These are phyloP conservation scores for Cyclotella kingstonii DNA, from an alignment of 108 stramenopile species.

Conservation along the genomic window DNA sequence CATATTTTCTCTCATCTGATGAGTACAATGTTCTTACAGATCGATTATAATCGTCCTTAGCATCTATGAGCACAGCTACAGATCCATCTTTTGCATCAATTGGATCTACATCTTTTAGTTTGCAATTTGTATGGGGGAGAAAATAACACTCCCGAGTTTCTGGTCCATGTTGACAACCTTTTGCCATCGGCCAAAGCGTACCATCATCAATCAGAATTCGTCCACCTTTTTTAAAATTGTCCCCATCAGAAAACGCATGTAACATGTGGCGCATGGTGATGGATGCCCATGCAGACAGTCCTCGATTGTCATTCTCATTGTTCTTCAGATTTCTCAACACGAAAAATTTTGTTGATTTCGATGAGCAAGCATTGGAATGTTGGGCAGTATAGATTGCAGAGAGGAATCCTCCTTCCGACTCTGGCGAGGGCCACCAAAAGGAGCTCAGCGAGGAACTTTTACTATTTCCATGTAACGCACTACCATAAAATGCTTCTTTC, in stretches of 20 bases:
- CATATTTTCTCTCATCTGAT: background rate
- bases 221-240: constrained; percentile 8
- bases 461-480: background rate
- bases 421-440: constrained; percentile 35
- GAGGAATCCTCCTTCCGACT: constrained; percentile 13
- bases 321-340: constrained; percentile 1
- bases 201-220: constrained; percentile 25
- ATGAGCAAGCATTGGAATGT: constrained; percentile 18
- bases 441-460: constrained; percentile 6
- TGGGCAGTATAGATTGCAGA: constrained; percentile 17
- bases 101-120: constrained; percentile 21
- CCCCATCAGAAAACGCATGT: constrained; percentile 33
- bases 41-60: constrained; percentile 29
- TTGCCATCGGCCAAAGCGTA: constrained; percentile 38
- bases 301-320: constrained; percentile 15
- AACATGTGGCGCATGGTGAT: constrained; percentile 17
- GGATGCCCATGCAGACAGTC: constrained; percentile 13
- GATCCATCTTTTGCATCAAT: constrained; percentile 2
- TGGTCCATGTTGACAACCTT: constrained; percentile 26
- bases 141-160: constrained; percentile 43
- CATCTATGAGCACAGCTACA: background rate
- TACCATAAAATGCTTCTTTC: background rate
- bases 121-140: constrained; percentile 26
- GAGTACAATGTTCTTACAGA: constrained; percentile 19
- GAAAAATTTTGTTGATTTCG: constrained; percentile 22